Percentiles rank a stretch among this genome's conserved stretches.
These are phyloP conservation scores for Penicillium sp. DNA, from an alignment of 2,329 filamentous ascomycete genomes.

Conservation along the genomic window DNA sequence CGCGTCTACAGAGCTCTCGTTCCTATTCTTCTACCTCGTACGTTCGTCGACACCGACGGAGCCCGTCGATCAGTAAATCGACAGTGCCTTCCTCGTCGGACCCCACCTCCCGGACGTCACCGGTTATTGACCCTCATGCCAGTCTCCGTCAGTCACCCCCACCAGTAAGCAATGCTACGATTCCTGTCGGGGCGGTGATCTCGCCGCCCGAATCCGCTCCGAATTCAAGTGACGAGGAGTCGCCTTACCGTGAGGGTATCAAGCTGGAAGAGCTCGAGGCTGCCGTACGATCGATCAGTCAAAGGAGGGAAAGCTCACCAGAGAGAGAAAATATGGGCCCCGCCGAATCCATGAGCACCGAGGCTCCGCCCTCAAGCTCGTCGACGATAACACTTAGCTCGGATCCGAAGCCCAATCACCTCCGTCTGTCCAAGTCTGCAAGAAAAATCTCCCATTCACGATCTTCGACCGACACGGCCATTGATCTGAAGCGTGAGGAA, in stretches of 20 bases:
- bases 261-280: conserved; percentile 69
- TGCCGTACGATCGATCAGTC: conserved; percentile 75
- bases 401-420: conserved; percentile 20
- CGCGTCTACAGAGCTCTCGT: conserved; percentile 52
- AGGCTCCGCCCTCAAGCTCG: conserved; percentile 18
- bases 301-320: conserved; percentile 30
- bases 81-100: conserved; percentile 31
- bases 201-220: conserved; percentile 84
- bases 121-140: conserved; percentile 45
- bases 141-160: conserved; percentile 80
- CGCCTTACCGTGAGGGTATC: conserved; percentile 42
- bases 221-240: conserved; percentile 77
- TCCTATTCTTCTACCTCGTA: conserved; percentile 61
- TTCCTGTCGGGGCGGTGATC: conserved; percentile 80
- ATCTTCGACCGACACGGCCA: conserved; percentile 57
- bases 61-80: conserved; percentile 50
- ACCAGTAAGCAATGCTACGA: conserved; percentile 71
- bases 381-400: conserved; percentile 31
- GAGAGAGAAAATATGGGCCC: conserved; percentile 27
- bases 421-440: conserved; percentile 53
- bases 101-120: conserved; percentile 18
- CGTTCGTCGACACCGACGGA: conserved; percentile 60
- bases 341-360: conserved; percentile 8
- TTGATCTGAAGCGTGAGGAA: conserved; percentile 46
- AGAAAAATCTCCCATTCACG: conserved; percentile 62